Evolutionary conservation across 345 rosid genomes (phyloP).

Genomic region (Kernera saxatilis): DNA sequence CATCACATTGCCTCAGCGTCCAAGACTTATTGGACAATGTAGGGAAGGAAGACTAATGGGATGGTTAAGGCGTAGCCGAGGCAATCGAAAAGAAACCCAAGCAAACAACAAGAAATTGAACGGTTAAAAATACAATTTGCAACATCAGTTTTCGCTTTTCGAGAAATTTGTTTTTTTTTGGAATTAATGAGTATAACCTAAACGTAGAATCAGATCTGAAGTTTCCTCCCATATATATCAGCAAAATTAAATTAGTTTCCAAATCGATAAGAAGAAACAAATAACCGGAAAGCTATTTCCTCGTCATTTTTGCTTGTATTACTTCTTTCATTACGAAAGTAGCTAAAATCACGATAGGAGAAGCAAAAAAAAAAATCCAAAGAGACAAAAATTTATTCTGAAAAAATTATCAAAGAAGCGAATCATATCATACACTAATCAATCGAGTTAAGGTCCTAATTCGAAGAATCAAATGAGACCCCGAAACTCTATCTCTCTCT

Average conservation of each 20-base stretch:
- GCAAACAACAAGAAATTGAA: neutral
- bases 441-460: neutral
- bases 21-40: neutral
- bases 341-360: neutral
- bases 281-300: neutral
- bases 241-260: neutral
- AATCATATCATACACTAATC: neutral
- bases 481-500: neutral
- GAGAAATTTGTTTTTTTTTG: neutral
- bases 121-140: neutral
- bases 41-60: no score
- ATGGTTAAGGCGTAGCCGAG: no score
- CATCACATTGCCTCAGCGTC: slow-evolving; percentile 5
- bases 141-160: neutral
- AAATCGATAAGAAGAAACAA: slow-evolving; percentile 13
- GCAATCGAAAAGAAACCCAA: neutral
- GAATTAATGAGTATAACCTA: neutral
- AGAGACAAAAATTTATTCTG: neutral
- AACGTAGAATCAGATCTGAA: slow-evolving; percentile 15
- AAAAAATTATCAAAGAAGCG: neutral
- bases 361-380: neutral
- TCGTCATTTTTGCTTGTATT: neutral
- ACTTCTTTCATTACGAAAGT: neutral
- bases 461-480: neutral
- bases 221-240: neutral